These are phyloP conservation scores for Trichoderma aggressivum DNA, from an alignment of 2,329 filamentous ascomycete species.

Conservation along the genomic window DNA sequence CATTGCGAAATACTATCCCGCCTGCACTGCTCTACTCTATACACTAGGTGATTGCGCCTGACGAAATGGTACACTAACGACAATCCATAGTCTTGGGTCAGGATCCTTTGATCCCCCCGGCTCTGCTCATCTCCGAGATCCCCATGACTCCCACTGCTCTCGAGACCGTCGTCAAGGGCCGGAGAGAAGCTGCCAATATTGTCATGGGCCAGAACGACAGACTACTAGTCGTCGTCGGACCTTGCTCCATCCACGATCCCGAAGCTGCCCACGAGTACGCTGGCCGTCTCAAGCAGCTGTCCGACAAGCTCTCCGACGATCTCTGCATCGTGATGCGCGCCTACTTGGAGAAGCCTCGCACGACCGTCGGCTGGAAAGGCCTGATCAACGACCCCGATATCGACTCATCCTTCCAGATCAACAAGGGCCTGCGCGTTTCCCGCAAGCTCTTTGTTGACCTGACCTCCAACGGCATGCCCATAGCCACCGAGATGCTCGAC, in stretches of 20 bases:
- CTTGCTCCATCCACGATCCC: slow-evolving; percentile 97
- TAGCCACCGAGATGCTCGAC: slow-evolving; percentile 97
- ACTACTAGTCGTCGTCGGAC: slow-evolving; percentile 89
- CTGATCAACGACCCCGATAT: slow-evolving; percentile 99
- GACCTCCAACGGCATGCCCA: slow-evolving; percentile 83
- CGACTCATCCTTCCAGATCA: slow-evolving; percentile 96
- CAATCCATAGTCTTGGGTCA: slow-evolving; percentile 74
- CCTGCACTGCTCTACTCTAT: neutral
- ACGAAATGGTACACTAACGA: slow-evolving; percentile 22
- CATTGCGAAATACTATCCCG: neutral
- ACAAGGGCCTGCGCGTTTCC: slow-evolving; percentile 93
- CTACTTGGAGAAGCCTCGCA: slow-evolving; percentile 98
- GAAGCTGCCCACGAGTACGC: slow-evolving; percentile 85
- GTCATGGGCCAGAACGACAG: slow-evolving; percentile 79
- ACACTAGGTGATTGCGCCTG: neutral
- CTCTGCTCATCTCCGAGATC: slow-evolving; percentile 82
- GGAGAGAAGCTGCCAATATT: slow-evolving; percentile 66
- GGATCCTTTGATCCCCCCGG: slow-evolving; percentile 87
- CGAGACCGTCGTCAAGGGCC: slow-evolving; percentile 67
- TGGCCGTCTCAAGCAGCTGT: slow-evolving; percentile 68
- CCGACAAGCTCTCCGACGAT: slow-evolving; percentile 76
- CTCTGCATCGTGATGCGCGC: slow-evolving; percentile 95
- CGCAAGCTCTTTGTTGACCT: slow-evolving; percentile 91
- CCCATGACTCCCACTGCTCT: slow-evolving; percentile 63
- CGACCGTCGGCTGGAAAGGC: slow-evolving; percentile 98